Percentiles rank a stretch among this genome's conserved stretches.
These are phyloP conservation scores for Pyrus bretschneideri DNA, from an alignment of 306 rosid genomes.

Conservation along the genomic window DNA sequence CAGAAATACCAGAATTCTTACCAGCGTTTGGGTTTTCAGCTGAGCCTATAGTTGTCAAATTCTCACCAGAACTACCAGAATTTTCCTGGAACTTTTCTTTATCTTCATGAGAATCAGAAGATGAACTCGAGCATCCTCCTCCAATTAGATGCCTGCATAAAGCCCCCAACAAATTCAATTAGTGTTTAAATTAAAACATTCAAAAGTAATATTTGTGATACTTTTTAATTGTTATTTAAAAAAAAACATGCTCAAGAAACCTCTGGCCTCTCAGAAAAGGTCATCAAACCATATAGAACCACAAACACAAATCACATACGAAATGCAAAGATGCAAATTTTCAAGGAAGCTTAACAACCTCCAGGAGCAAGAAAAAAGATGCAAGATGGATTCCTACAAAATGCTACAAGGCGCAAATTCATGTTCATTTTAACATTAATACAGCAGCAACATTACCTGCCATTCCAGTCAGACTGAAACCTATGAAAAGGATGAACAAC, in stretches of 20 bases:
- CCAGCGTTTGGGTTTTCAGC: slow-evolving; percentile 45
- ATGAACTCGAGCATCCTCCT: slow-evolving; percentile 46
- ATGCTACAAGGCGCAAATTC: neutral
- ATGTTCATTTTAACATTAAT: neutral
- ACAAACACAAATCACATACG: neutral
- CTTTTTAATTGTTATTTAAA: neutral
- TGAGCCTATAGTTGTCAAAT: slow-evolving; percentile 37
- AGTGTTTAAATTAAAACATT: neutral
- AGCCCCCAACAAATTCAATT: neutral
- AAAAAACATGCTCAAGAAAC: neutral
- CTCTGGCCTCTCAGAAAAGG: neutral
- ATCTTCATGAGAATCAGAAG: slow-evolving; percentile 59
- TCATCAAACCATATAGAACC: neutral
- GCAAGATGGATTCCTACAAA: neutral
- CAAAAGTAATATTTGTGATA: neutral
- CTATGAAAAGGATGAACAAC: slow-evolving; percentile 65
- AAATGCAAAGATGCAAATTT: neutral
- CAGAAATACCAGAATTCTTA: slow-evolving; percentile 27
- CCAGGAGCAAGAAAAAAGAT: neutral
- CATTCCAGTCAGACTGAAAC: slow-evolving; percentile 57
- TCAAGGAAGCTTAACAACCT: neutral
- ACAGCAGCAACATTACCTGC: slow-evolving; percentile 47
- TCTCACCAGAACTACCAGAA: slow-evolving; percentile 36
- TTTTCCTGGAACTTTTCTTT: slow-evolving; percentile 43
- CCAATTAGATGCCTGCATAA: slow-evolving; percentile 48